Conservation (phyloP, 139 green algal genomes). For the Chloropicon primus region DNA sequence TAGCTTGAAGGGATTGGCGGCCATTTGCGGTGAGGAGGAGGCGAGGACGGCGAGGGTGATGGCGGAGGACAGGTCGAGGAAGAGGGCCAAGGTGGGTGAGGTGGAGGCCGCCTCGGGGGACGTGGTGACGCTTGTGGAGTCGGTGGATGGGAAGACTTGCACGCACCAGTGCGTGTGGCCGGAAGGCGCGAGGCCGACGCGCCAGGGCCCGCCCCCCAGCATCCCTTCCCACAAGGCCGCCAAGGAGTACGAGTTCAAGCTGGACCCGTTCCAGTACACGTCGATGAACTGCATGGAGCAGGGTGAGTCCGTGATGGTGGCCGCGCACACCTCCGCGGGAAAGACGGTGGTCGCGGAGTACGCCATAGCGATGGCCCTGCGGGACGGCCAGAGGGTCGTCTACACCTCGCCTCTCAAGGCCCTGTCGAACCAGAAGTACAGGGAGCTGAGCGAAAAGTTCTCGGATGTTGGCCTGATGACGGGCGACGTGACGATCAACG, state of each 20-base stretch:
- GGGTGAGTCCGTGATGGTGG: slow-evolving; percentile 73
- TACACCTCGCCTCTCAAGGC: slow-evolving; percentile 96
- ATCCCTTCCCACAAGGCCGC: slow-evolving; percentile 17
- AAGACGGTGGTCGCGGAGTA: slow-evolving; percentile 90
- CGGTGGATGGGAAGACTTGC: not conserved
- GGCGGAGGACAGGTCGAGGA: too few species aligned
- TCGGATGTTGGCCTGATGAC: slow-evolving; percentile 76
- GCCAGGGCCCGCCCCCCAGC: not conserved
- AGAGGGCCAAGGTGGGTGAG: not conserved
- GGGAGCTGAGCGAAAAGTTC: slow-evolving; percentile 77
- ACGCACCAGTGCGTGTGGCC: not conserved
- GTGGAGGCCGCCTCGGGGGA: not conserved
- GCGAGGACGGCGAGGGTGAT: too few species aligned
- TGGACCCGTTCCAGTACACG: slow-evolving; percentile 78
- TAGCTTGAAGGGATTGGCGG: too few species aligned
- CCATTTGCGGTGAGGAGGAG: too few species aligned
- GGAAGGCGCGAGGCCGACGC: not conserved
- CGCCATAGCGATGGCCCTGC: slow-evolving; percentile 11
- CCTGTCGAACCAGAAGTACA: slow-evolving; percentile 95
- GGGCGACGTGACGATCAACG: slow-evolving; percentile 83
- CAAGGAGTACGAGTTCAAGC: slow-evolving; percentile 72
- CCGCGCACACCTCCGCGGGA: slow-evolving; percentile 81
- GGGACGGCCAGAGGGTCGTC: slow-evolving; percentile 59
- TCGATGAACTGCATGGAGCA: slow-evolving; percentile 76
- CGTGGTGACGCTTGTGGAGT: not conserved